Conservation (phyloP, 2,329 filamentous ascomycete genomes). For the Colletotrichum sojae region DNA sequence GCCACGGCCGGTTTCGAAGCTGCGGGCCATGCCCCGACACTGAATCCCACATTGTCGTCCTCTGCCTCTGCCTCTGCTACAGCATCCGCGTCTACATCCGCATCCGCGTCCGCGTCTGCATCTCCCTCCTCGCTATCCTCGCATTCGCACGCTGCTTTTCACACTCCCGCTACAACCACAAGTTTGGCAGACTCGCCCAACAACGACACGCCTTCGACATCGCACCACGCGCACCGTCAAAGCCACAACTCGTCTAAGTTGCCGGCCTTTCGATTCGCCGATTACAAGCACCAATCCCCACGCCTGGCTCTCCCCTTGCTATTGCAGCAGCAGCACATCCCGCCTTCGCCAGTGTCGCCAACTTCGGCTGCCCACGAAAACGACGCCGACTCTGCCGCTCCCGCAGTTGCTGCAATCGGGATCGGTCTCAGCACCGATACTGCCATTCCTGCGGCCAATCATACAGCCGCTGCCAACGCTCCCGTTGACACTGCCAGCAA, state of each 20-base stretch:
- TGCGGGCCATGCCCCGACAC: constrained; percentile 40
- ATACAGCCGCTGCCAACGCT: constrained; percentile 8
- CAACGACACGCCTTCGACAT: constrained; percentile 40
- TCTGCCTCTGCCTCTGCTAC: constrained; percentile 30
- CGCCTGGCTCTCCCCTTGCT: constrained; percentile 46
- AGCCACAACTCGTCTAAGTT: constrained; percentile 69
- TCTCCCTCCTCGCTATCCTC: constrained; percentile 35
- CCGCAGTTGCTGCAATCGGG: constrained; percentile 17
- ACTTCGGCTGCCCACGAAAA: constrained; percentile 45
- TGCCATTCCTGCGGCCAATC: constrained; percentile 15
- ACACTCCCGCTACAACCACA: constrained; percentile 23
- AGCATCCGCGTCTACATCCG: constrained; percentile 14
- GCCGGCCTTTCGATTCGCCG: constrained; percentile 68
- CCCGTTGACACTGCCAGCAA: neutral
- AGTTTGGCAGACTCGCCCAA: constrained; percentile 40
- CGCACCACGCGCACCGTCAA: constrained; percentile 66
- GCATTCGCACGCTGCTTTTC: constrained; percentile 24
- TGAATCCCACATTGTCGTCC: constrained; percentile 37
- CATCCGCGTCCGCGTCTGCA: constrained; percentile 35
- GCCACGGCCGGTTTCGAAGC: constrained; percentile 39
- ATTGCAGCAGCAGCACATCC: constrained; percentile 50
- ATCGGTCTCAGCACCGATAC: constrained; percentile 20
- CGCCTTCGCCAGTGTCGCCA: constrained; percentile 58
- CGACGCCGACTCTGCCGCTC: constrained; percentile 18
- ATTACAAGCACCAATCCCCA: constrained; percentile 54